phyloP scores from a whole-genome alignment of 139 green algal genomes.

The Tetradesmus obliquus region DNA sequence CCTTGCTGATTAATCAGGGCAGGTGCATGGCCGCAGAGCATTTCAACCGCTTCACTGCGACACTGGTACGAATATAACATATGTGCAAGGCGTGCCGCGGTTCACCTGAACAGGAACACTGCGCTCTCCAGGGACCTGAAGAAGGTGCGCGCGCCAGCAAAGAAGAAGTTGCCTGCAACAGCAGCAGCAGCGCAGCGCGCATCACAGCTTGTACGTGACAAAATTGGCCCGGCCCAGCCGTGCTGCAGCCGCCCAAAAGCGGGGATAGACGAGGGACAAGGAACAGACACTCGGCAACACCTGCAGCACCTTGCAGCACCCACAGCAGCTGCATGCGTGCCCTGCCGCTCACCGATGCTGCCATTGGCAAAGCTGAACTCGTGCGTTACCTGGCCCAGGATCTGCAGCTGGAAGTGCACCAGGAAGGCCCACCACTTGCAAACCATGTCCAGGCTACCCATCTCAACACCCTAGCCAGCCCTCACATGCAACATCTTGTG shows the following conservation, averaged over 20 bases:
- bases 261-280: too few species aligned
- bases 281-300: background rate
- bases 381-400: constrained; percentile 82
- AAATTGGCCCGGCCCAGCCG: background rate
- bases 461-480: too few species aligned
- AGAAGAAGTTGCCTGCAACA: constrained; percentile 98
- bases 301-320: background rate
- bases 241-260: background rate
- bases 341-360: too few species aligned
- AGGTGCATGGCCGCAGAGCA: too few species aligned
- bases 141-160: constrained; percentile 96
- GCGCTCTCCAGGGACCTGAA: constrained; percentile 97
- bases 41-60: too few species aligned
- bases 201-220: background rate
- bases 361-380: too few species aligned
- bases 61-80: background rate
- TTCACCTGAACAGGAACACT: constrained; percentile 95
- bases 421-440: constrained; percentile 83
- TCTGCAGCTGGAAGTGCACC: constrained; percentile 95
- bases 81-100: background rate
- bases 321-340: background rate
- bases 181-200: background rate
- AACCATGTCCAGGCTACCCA: too few species aligned
- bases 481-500: too few species aligned
- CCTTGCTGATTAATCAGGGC: too few species aligned